These are phyloP conservation scores for Wickerhamomyces bisporus DNA, from an alignment of 805 yeast genomes.

Conservation along the genomic window DNA sequence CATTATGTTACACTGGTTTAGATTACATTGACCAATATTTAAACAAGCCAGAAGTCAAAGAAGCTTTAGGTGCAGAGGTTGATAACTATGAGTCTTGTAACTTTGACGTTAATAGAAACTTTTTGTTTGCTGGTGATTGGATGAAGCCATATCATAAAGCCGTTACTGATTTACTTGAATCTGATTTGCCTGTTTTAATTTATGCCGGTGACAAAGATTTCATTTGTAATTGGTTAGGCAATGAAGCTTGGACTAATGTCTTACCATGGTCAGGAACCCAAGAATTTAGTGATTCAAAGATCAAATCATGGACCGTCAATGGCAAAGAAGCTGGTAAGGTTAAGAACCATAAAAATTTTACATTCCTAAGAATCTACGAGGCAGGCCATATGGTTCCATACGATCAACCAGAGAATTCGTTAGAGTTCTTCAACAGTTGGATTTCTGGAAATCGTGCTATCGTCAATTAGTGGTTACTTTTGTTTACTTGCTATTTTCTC, in stretches of 20 bases:
- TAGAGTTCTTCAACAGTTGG: constrained; percentile 87
- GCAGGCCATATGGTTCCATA: constrained; percentile 97
- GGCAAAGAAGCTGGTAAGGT: constrained; percentile 61
- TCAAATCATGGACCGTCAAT: constrained; percentile 41
- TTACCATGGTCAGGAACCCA: constrained; percentile 62
- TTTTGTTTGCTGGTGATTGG: constrained; percentile 86
- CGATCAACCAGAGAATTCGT: constrained; percentile 75
- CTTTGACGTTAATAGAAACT: constrained; percentile 72
- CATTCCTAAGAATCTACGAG: constrained; percentile 77
- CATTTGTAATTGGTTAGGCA: constrained; percentile 96
- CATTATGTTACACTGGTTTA: constrained; percentile 75
- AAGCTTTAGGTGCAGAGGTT: constrained; percentile 88
- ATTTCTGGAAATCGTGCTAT: constrained; percentile 53
- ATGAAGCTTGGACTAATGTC: constrained; percentile 76
- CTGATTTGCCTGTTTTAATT: constrained; percentile 73
- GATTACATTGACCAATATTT: constrained; percentile 72
- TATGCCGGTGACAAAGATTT: constrained; percentile 97
- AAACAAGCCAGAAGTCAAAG: constrained; percentile 70
- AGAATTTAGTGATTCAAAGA: constrained; percentile 43
- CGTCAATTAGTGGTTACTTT: constrained; percentile 3
- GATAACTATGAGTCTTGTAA: constrained; percentile 72
- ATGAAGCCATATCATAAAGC: constrained; percentile 81
- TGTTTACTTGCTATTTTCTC: neutral
- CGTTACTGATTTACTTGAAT: constrained; percentile 66
- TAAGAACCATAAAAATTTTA: constrained; percentile 61